Evolutionary conservation across 768 basidiomycete genomes (phyloP).

Genomic region (Russula abietina): DNA sequence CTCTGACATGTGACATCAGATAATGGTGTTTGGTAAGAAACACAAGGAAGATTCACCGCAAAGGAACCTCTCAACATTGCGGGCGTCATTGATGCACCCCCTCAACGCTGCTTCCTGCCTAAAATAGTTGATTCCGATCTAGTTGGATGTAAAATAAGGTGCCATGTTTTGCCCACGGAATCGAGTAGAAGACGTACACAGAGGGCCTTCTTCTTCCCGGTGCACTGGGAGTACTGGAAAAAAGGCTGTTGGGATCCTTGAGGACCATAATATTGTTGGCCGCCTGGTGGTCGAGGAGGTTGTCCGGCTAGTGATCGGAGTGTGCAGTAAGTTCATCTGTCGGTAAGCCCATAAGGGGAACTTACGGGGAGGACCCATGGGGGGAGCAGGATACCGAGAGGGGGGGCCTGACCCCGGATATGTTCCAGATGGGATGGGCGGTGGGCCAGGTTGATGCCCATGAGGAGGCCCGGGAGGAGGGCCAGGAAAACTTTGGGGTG

Average conservation of each 20-base stretch:
- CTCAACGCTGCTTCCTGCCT: slow-evolving; percentile 38
- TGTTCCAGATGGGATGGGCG: slow-evolving; percentile 6
- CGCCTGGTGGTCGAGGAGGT: slow-evolving; percentile 31
- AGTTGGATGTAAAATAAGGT: not conserved
- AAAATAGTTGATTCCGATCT: slow-evolving; percentile 54
- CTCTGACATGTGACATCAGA: slow-evolving; percentile 27
- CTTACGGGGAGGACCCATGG: slow-evolving; percentile 28
- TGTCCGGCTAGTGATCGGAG: slow-evolving; percentile 28
- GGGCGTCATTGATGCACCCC: slow-evolving; percentile 58
- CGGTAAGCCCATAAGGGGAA: not conserved
- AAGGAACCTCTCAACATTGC: slow-evolving; percentile 47
- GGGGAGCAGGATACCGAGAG: slow-evolving; percentile 2
- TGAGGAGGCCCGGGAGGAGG: slow-evolving; percentile 22
- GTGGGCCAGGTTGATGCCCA: slow-evolving; percentile 22
- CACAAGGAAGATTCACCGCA: slow-evolving; percentile 28
- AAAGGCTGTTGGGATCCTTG: slow-evolving; percentile 37
- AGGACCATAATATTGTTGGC: slow-evolving; percentile 43
- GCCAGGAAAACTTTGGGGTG: slow-evolving; percentile 3
- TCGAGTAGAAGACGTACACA: slow-evolving; percentile 35
- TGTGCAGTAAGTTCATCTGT: not conserved
- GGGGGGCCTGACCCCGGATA: slow-evolving; percentile 24
- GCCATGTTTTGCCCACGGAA: not conserved
- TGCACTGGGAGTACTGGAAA: slow-evolving; percentile 55
- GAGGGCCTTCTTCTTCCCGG: slow-evolving; percentile 48
- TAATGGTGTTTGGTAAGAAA: not conserved